Conservation (phyloP, 306 rosid species). For the Corylus americana region DNA sequence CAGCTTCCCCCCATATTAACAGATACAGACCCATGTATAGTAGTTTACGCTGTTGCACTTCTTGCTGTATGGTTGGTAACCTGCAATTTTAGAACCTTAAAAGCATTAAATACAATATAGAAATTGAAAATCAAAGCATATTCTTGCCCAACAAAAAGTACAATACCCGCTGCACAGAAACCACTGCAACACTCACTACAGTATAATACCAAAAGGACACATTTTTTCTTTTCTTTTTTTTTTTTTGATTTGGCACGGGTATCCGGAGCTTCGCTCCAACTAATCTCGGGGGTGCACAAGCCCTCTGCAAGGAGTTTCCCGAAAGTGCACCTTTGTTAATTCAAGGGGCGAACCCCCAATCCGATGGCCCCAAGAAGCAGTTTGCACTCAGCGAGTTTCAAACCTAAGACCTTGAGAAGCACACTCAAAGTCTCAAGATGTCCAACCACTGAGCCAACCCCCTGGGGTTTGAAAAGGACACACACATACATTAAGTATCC, state of each 20-base stretch:
- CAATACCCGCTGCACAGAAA: background rate
- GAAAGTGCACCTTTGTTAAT: no score
- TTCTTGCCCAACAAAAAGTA: background rate
- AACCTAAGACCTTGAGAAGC: no score
- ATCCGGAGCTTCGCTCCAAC: no score
- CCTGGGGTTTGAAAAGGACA: background rate
- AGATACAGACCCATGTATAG: slow-evolving; percentile 97
- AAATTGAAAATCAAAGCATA: background rate
- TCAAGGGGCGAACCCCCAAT: no score
- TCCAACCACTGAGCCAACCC: no score
- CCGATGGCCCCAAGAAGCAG: no score
- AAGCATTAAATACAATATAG: background rate
- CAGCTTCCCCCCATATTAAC: slow-evolving; percentile 99
- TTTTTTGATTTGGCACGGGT: no score
- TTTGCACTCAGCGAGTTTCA: no score
- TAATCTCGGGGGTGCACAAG: no score
- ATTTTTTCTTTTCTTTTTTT: no score
- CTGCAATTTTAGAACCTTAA: slow-evolving; percentile 43
- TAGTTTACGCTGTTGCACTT: slow-evolving; percentile 96
- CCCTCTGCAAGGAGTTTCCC: no score
- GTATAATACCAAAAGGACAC: background rate
- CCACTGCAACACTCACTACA: background rate
- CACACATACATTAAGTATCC: background rate
- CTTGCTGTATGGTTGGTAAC: slow-evolving; percentile 99
- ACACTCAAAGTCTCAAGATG: no score